Evolutionary conservation across 2,329 filamentous ascomycete species (phyloP).

Genomic region (Aureobasidium sp.): DNA sequence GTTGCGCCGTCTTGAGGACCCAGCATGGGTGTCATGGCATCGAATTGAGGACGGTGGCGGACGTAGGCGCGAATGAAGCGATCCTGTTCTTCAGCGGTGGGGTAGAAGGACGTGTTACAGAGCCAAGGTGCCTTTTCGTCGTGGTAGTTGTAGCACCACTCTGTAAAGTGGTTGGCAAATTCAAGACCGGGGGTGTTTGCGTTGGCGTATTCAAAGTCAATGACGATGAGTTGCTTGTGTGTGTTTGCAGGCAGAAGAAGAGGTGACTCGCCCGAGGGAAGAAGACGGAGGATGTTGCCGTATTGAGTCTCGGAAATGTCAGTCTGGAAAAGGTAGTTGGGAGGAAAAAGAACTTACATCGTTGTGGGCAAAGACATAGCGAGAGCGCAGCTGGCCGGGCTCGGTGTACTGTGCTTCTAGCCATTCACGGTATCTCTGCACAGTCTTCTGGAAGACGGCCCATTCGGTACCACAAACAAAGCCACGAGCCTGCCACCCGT

Average conservation of each 20-base stretch:
- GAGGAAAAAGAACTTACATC: slow-evolving; percentile 54
- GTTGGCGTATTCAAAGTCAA: slow-evolving; percentile 95
- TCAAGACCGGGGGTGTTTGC: slow-evolving; percentile 81
- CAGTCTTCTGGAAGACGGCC: slow-evolving; percentile 62
- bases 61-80: slow-evolving; percentile 83
- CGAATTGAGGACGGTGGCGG: slow-evolving; percentile 64
- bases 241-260: slow-evolving; percentile 82
- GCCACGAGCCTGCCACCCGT: slow-evolving; percentile 61
- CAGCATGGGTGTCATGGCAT: slow-evolving; percentile 35
- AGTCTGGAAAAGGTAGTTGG: background rate
- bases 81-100: slow-evolving; percentile 68
- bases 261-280: slow-evolving; percentile 65
- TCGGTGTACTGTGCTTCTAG: slow-evolving; percentile 65
- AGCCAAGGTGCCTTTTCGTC: slow-evolving; percentile 51
- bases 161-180: slow-evolving; percentile 95
- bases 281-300: slow-evolving; percentile 82
- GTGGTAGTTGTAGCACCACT: slow-evolving; percentile 98
- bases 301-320: slow-evolving; percentile 69
- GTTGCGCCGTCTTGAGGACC: background rate
- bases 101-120: slow-evolving; percentile 64
- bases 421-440: slow-evolving; percentile 69
- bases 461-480: slow-evolving; percentile 79
- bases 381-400: slow-evolving; percentile 55
- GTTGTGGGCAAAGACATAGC: slow-evolving; percentile 91
- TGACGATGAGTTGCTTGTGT: slow-evolving; percentile 93